Evolutionary conservation across 768 basidiomycete species (phyloP).

Genomic region (Pholiota conissans): DNA sequence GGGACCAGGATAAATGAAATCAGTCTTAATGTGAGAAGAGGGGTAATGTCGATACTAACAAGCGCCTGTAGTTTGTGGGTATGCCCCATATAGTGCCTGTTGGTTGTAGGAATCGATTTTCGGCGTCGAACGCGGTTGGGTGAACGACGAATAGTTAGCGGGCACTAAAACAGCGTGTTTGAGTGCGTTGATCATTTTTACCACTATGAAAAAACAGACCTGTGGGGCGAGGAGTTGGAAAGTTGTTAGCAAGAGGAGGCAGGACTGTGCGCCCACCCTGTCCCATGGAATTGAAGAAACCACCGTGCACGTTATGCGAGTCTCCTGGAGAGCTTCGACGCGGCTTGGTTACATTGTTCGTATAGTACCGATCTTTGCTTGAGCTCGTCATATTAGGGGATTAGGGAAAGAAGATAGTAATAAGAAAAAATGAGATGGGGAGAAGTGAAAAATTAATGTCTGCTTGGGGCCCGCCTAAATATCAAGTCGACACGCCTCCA

Average conservation of each 20-base stretch:
- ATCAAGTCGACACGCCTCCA: slow-evolving; percentile 38
- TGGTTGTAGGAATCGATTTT: slow-evolving; percentile 45
- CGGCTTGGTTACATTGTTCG: slow-evolving; percentile 58
- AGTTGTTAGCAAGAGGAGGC: slow-evolving; percentile 81
- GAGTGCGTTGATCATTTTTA: slow-evolving; percentile 52
- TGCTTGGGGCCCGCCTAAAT: slow-evolving; percentile 23
- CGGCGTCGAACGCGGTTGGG: slow-evolving; percentile 66
- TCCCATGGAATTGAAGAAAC: slow-evolving; percentile 74
- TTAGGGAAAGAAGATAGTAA: slow-evolving; percentile 51
- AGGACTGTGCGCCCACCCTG: slow-evolving; percentile 90
- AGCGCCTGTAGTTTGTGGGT: slow-evolving; percentile 32
- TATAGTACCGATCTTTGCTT: slow-evolving; percentile 62
- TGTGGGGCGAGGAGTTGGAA: slow-evolving; percentile 90
- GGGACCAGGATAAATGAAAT: slow-evolving; percentile 30
- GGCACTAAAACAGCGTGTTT: slow-evolving; percentile 63
- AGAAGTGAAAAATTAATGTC: slow-evolving; percentile 35
- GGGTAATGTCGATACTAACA: slow-evolving; percentile 33
- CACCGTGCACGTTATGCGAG: slow-evolving; percentile 50
- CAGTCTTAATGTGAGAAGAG: slow-evolving; percentile 16
- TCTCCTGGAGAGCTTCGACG: slow-evolving; percentile 72
- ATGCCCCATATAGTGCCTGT: slow-evolving; percentile 40
- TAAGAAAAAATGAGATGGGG: slow-evolving; percentile 57
- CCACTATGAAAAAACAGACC: slow-evolving; percentile 72
- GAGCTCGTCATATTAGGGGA: slow-evolving; percentile 65
- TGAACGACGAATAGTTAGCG: slow-evolving; percentile 54